Conservation (phyloP, 164 flowering plant species). For the Magnolia sinica region DNA sequence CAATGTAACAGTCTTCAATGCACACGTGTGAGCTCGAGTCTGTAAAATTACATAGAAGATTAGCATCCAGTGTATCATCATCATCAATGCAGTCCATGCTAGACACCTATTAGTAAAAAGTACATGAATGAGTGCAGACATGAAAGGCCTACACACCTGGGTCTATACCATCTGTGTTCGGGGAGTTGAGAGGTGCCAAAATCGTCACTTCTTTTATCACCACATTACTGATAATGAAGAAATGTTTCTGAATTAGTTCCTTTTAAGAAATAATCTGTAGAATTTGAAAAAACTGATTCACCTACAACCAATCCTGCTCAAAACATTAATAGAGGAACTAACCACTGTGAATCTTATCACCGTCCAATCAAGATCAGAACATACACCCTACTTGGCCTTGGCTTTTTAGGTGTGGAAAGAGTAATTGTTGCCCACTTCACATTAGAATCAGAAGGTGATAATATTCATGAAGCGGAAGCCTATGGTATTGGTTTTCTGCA, state of each 20-base stretch:
- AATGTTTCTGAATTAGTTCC: neutral
- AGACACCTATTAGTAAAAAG: neutral
- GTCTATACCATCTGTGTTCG: conserved; percentile 97
- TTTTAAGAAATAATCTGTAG: neutral
- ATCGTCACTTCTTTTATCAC: conserved; percentile 84
- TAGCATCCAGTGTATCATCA: neutral
- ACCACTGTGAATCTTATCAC: neutral
- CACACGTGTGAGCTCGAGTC: conserved; percentile 86
- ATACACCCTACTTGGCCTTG: too few species aligned
- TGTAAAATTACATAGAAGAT: conserved; percentile 16
- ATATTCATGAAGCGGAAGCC: too few species aligned
- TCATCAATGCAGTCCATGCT: neutral
- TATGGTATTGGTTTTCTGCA: neutral
- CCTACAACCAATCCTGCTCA: neutral
- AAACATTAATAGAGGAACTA: too few species aligned
- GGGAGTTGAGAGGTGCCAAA: conserved; percentile 88
- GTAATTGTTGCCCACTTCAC: too few species aligned
- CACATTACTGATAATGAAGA: conserved; percentile 60
- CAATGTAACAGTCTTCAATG: conserved; percentile 95
- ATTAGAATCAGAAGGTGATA: too few species aligned
- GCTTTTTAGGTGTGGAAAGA: too few species aligned
- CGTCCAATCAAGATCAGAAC: too few species aligned
- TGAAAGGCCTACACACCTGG: conserved; percentile 48
- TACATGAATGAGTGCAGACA: neutral
- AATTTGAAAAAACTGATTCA: neutral